phyloP scores from a whole-genome alignment of 139 green algal genomes.

The Micractinium sp. region DNA sequence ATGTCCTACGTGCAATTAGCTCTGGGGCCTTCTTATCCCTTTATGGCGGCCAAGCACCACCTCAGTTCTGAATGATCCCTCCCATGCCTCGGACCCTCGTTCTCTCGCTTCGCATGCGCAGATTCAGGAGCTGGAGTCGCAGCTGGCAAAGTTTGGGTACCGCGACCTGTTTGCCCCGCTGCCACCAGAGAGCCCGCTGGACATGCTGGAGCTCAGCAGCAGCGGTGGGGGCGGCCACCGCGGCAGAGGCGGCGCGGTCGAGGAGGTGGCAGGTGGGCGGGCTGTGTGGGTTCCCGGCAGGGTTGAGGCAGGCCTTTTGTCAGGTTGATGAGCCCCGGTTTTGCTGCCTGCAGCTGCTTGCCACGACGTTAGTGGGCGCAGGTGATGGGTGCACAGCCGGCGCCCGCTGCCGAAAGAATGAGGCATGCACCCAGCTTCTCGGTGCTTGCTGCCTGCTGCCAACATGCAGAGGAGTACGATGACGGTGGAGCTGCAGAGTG shows the following conservation, averaged over 20 bases:
- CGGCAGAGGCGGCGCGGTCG: background rate
- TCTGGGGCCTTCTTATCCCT: too few species aligned
- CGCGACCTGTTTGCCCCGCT: slow-evolving; percentile 26
- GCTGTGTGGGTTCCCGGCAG: background rate
- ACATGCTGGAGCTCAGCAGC: slow-evolving; percentile 27
- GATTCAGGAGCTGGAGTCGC: slow-evolving; percentile 32
- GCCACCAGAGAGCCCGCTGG: slow-evolving; percentile 36
- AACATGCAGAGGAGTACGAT: background rate
- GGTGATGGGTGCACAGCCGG: too few species aligned
- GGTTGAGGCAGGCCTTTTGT: too few species aligned
- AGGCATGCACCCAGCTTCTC: too few species aligned
- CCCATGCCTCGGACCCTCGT: too few species aligned
- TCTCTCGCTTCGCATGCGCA: background rate
- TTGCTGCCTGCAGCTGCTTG: too few species aligned
- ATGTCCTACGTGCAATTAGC: too few species aligned
- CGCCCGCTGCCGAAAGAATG: too few species aligned
- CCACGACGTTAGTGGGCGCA: too few species aligned
- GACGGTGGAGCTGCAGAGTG: background rate
- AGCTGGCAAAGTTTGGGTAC: slow-evolving; percentile 39
- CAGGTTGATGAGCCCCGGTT: too few species aligned
- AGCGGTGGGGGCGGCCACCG: background rate
- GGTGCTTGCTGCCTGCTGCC: background rate
- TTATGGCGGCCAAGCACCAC: too few species aligned
- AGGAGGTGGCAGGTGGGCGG: background rate
- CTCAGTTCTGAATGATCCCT: too few species aligned